These are phyloP conservation scores for Hypoxylon sp. DNA, from an alignment of 2,329 filamentous ascomycete species.

Conservation along the genomic window DNA sequence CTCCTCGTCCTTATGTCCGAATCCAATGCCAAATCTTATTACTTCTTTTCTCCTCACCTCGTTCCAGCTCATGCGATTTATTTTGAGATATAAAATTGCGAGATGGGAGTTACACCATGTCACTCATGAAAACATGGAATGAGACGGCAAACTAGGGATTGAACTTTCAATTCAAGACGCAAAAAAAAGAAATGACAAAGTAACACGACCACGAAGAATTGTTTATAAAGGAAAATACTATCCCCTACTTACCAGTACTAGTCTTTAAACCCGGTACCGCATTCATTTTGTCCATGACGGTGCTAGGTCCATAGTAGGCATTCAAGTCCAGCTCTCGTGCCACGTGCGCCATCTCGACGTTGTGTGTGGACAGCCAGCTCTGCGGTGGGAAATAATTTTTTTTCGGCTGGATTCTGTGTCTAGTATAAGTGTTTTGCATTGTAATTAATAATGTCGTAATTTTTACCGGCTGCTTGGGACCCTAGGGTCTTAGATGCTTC, in stretches of 20 bases:
- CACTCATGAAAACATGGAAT: constrained; percentile 39
- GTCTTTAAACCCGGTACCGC: constrained; percentile 71
- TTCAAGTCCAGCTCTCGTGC: constrained; percentile 55
- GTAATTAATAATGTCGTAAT: constrained; percentile 47
- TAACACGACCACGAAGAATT: constrained; percentile 28
- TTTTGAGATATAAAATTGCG: constrained; percentile 16
- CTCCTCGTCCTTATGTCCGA: constrained; percentile 17
- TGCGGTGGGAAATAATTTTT: constrained; percentile 36
- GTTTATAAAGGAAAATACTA: constrained; percentile 35
- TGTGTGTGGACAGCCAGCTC: constrained; percentile 50
- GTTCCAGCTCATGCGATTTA: constrained; percentile 17
- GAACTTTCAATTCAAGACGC: constrained; percentile 38
- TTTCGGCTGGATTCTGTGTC: constrained; percentile 25
- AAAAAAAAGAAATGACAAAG: constrained; percentile 4
- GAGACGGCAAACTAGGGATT: constrained; percentile 36
- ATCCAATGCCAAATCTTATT: constrained; percentile 20
- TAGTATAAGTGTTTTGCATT: constrained; percentile 28
- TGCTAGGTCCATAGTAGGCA: constrained; percentile 56
- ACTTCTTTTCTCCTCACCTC: constrained; percentile 30
- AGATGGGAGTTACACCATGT: constrained; percentile 42
- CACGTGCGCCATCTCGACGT: constrained; percentile 57
- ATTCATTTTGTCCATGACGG: constrained; percentile 69
- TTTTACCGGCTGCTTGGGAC: constrained; percentile 48
- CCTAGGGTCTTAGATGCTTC: constrained; percentile 37
- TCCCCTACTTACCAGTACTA: constrained; percentile 68